Conservation (phyloP, 2,329 filamentous ascomycete genomes). For the Mariannaea elegans region DNA sequence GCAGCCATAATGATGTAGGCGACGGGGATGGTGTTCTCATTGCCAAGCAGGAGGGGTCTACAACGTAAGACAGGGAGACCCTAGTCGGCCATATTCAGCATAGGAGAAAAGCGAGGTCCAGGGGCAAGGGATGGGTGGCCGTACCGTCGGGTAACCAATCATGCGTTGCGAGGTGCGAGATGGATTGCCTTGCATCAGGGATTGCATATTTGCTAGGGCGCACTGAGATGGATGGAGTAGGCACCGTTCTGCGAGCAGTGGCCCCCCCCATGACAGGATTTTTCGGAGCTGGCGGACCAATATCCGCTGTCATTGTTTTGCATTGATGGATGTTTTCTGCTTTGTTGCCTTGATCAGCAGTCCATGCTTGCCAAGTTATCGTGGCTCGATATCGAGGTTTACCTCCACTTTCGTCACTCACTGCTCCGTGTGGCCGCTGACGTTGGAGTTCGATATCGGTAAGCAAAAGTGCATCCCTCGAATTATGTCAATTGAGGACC, state of each 20-base stretch:
- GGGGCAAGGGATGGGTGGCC: background rate
- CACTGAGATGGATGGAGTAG: no score
- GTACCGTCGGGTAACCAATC: background rate
- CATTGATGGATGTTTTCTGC: background rate
- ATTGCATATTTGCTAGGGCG: no score
- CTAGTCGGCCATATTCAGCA: background rate
- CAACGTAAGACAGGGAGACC: background rate
- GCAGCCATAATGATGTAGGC: background rate
- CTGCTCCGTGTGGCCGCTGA: no score
- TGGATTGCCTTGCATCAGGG: no score
- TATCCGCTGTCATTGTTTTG: background rate
- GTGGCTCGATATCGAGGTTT: background rate
- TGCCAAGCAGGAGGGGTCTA: slow-evolving; percentile 1
- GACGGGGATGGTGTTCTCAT: no score
- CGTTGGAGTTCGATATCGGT: background rate
- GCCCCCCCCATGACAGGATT: background rate
- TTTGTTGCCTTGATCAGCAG: background rate
- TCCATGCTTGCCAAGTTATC: background rate
- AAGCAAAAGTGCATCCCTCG: background rate
- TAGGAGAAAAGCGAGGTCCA: background rate
- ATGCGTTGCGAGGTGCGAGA: background rate
- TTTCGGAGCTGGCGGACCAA: background rate
- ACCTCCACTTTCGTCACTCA: background rate
- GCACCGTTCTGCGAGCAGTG: no score
- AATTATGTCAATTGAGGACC: background rate